These are phyloP conservation scores for Pseudogymnoascus sp. DNA, from an alignment of 2,329 filamentous ascomycete species.

Conservation along the genomic window DNA sequence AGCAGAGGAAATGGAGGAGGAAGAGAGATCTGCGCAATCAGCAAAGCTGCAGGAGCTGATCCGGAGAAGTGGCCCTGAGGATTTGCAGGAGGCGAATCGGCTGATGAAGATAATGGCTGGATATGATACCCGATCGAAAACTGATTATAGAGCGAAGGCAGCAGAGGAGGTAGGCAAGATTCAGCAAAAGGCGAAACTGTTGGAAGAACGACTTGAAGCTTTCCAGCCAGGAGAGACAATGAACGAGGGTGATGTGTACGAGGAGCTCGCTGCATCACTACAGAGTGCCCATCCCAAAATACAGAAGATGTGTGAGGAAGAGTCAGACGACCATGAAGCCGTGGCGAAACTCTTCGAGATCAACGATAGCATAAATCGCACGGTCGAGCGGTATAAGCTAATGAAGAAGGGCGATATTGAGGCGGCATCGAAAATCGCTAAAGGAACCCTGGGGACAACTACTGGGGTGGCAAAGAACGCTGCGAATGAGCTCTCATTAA, in stretches of 20 bases:
- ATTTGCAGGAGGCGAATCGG: conserved; percentile 92
- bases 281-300: conserved; percentile 97
- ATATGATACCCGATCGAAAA: conserved; percentile 90
- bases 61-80: conserved; percentile 79
- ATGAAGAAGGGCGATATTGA: conserved; percentile 93
- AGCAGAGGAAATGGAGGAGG: conserved; percentile 96
- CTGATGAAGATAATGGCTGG: conserved; percentile 99
- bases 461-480: conserved; percentile 57
- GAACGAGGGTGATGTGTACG: conserved; percentile 56
- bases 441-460: conserved; percentile 65
- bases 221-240: conserved; percentile 77
- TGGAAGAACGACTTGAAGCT: conserved; percentile 86
- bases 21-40: conserved; percentile 87
- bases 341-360: conserved; percentile 94
- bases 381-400: conserved; percentile 88
- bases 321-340: conserved; percentile 92
- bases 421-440: conserved; percentile 72
- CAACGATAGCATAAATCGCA: conserved; percentile 97
- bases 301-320: conserved; percentile 98
- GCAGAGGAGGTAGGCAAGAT: conserved; percentile 92
- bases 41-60: conserved; percentile 98
- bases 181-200: conserved; percentile 83
- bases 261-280: conserved; percentile 81
- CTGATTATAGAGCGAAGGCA: conserved; percentile 94
- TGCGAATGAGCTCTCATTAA: conserved; percentile 77